Evolutionary conservation across 2,329 filamentous ascomycete species (phyloP), one percentile per base, ranked within the genome.

Genomic region (Colletotrichum sp.): DNA sequence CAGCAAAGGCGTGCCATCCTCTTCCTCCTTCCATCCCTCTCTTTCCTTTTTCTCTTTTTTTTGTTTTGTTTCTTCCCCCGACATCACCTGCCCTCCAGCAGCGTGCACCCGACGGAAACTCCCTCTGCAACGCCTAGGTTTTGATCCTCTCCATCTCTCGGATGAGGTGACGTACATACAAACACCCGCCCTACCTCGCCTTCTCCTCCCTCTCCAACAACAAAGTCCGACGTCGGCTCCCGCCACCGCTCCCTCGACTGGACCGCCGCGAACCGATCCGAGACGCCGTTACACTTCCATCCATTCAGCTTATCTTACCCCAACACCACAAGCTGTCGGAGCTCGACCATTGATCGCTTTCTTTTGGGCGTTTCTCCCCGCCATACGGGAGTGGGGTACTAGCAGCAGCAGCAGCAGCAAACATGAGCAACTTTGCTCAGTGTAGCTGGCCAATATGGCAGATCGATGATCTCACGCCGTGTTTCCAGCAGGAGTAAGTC

Each of bases 401-500:
- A 72, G 77, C 76, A 81, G 65, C 69, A 67, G 65, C 69, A 67
- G 65, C 66, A 66, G 76, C 75, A 72, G 76, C 76, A 81, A 84
- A 78, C 78, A 87, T 88, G 86, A 85, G 86, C 74, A 67, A 36
- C 79, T 89, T 90, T 83, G 89, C 88, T 81, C 87, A 87, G 76
- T 92, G 90, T 82, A 83, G 86, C 67, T 89, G 87, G 90, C 90
- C 90, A 68, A 84, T 92, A 82, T 94, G 92, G 92, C 87, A 85
- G 77, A 84, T 90, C 77, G 92, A 94, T 84, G 92, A 94, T 85
- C 90, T 94, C 79, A 90, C 88, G 59, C 85, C 86, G 68, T 93
- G 92, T 83, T 93, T 93, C 82, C 90, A 90, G 80, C 87, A 89
- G 86, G 92, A 95, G 94, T 95, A 86, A 83, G 93, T 89, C 70